A percentile compares a stretch with the other conserved stretches of the same genome.
Conservation (phyloP, 1,139 yeast species). For the Blastobotrys proliferans region DNA sequence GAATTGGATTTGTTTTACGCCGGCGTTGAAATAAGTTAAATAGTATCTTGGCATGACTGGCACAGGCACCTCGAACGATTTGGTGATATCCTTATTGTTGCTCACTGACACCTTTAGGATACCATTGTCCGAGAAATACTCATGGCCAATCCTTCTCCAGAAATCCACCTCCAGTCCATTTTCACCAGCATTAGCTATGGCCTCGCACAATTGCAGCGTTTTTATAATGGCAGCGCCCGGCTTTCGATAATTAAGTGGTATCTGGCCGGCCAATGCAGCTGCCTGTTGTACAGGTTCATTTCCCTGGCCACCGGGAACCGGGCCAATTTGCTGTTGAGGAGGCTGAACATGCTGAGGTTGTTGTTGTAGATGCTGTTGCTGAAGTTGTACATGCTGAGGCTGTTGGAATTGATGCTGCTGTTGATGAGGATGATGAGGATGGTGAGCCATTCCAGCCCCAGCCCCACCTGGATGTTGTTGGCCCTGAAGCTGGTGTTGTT, state of each 20-base stretch:
- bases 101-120: conserved; percentile 44
- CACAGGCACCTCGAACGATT: conserved; percentile 61
- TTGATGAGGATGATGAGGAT: background rate
- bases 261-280: conserved; percentile 9
- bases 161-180: conserved; percentile 41
- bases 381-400: conserved; percentile 2
- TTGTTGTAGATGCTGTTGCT: conserved; percentile 1
- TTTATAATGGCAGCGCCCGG: conserved; percentile 33
- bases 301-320: no score
- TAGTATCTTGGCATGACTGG: conserved; percentile 66
- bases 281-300: no score
- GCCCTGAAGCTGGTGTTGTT: background rate
- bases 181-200: conserved; percentile 36
- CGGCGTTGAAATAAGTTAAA: conserved; percentile 49
- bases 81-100: conserved; percentile 42
- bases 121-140: conserved; percentile 49
- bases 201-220: conserved; percentile 39
- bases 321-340: background rate
- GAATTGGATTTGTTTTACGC: conserved; percentile 54
- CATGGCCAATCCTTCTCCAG: conserved; percentile 46
- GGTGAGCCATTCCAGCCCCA: background rate
- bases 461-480: background rate
- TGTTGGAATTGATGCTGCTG: conserved; percentile 1
- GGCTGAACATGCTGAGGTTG: background rate
- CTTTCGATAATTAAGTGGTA: conserved; percentile 9